Conservation (phyloP, 768 basidiomycete genomes). For the Clitopilus hobsonii region DNA sequence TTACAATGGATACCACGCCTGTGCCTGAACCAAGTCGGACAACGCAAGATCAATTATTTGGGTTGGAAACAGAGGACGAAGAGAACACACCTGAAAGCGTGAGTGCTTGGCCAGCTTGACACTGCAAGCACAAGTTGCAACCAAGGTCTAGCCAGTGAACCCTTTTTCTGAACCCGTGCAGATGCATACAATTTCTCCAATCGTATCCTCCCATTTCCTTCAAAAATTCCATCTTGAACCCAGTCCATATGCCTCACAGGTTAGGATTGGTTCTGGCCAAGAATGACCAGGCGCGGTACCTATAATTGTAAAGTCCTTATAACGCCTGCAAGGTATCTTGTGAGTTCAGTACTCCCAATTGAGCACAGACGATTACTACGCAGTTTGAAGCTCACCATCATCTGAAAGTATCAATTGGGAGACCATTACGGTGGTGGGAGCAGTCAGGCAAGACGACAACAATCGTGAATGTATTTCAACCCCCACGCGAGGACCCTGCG, state of each 20-base stretch:
- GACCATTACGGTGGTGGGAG: no score
- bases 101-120: constrained; percentile 91
- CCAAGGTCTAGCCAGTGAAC: constrained; percentile 57
- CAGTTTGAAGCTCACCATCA: no score
- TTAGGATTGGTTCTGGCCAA: constrained; percentile 1
- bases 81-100: constrained; percentile 74
- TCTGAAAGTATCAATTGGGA: no score
- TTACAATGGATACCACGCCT: constrained; percentile 92
- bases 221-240: constrained; percentile 93
- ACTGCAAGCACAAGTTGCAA: constrained; percentile 59
- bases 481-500: no score
- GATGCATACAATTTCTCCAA: constrained; percentile 43
- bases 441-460: no score
- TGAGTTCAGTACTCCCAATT: background rate
- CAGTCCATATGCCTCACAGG: constrained; percentile 57
- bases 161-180: constrained; percentile 42
- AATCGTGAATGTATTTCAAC: no score
- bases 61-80: background rate
- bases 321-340: constrained; percentile 52
- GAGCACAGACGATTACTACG: constrained; percentile 6
- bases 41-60: background rate
- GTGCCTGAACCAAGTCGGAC: constrained; percentile 54
- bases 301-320: constrained; percentile 94
- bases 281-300: constrained; percentile 37
- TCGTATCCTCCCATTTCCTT: constrained; percentile 74